Conservation (phyloP, 768 basidiomycete genomes). For the Candolleomyces eurysporus region DNA sequence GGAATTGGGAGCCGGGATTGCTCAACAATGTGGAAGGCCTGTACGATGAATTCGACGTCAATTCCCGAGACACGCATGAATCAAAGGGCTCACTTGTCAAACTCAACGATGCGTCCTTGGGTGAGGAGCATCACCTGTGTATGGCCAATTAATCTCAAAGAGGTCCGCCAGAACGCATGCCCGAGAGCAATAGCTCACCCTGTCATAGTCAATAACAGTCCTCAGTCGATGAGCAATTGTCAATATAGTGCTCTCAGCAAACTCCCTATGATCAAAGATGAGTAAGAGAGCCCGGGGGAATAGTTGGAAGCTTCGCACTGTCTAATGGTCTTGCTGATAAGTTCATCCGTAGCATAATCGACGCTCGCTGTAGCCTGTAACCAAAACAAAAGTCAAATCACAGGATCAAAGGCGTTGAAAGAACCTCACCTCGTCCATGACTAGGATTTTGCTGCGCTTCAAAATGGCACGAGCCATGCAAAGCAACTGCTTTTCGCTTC, state of each 20-base stretch:
- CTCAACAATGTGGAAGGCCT: constrained; percentile 56
- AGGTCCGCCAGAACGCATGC: no score
- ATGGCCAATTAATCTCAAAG: not conserved
- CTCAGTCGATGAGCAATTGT: constrained; percentile 82
- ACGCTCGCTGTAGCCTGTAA: constrained; percentile 71
- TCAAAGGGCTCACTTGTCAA: constrained; percentile 45
- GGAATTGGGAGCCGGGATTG: constrained; percentile 58
- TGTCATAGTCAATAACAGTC: constrained; percentile 81
- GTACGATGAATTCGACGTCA: not conserved
- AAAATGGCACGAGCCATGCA: constrained; percentile 89
- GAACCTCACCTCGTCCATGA: constrained; percentile 77
- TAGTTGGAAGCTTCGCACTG: constrained; percentile 45
- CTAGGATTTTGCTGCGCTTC: constrained; percentile 70
- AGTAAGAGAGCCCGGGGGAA: not conserved
- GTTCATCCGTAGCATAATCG: constrained; percentile 86
- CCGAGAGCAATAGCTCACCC: constrained; percentile 40
- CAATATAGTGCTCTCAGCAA: constrained; percentile 78
- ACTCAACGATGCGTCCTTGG: constrained; percentile 76
- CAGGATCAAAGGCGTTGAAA: not conserved
- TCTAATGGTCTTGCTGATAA: constrained; percentile 79
- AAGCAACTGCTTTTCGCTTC: constrained; percentile 37
- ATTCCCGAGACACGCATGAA: not conserved
- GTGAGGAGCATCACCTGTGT: constrained; percentile 73
- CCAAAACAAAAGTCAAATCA: constrained; percentile 2
- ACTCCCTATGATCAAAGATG: constrained; percentile 47